phyloP scores from a whole-genome alignment of 768 basidiomycete genomes.

The Paxillus ammoniavirescens region DNA sequence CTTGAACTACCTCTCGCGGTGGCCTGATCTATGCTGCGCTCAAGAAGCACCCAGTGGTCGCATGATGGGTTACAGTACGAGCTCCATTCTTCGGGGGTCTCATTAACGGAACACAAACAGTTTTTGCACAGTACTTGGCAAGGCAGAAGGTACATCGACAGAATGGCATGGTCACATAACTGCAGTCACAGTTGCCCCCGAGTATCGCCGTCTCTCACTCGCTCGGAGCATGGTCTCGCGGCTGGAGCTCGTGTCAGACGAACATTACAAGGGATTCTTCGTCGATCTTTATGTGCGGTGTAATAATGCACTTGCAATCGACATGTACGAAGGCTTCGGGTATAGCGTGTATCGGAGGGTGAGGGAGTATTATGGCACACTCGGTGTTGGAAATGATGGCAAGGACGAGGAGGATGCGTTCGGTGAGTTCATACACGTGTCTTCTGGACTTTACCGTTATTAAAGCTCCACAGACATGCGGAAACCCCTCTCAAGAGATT shows the following conservation, averaged over 20 bases:
- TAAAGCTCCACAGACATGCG: constrained; percentile 53
- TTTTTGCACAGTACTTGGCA: constrained; percentile 73
- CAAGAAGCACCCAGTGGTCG: constrained; percentile 79
- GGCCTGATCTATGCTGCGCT: constrained; percentile 89
- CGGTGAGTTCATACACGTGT: constrained; percentile 51
- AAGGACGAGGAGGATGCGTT: constrained; percentile 89
- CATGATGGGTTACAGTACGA: constrained; percentile 91
- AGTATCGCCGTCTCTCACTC: constrained; percentile 85
- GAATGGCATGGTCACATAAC: constrained; percentile 97
- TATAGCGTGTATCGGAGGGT: constrained; percentile 93
- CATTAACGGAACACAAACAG: constrained; percentile 4
- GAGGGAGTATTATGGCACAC: constrained; percentile 80
- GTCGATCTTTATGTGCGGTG: constrained; percentile 96
- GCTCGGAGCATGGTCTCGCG: constrained; percentile 84
- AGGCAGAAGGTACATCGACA: constrained; percentile 72
- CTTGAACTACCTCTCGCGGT: constrained; percentile 81
- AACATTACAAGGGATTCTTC: constrained; percentile 80
- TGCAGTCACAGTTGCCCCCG: constrained; percentile 90
- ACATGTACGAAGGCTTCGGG: constrained; percentile 89
- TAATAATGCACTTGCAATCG: constrained; percentile 78
- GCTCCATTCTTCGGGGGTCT: constrained; percentile 1
- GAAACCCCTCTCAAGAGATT: constrained; percentile 67
- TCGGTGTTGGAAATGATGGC: constrained; percentile 75
- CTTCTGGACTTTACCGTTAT: neutral
- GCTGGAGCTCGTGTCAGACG: constrained; percentile 84